These are phyloP conservation scores for Penicillium chermesinum DNA, from an alignment of 495 filamentous ascomycete genomes.

Conservation along the genomic window DNA sequence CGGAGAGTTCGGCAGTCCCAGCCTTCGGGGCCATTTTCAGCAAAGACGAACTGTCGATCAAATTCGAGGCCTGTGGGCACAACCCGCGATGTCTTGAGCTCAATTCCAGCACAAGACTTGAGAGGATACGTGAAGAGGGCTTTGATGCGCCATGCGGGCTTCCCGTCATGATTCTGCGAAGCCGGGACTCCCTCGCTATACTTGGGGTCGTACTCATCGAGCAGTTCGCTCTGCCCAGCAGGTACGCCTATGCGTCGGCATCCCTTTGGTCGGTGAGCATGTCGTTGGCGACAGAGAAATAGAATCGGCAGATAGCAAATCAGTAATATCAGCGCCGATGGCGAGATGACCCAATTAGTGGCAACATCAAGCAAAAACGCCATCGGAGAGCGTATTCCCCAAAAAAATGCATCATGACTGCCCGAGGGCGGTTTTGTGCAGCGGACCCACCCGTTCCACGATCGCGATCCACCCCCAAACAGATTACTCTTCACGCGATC, in stretches of 20 bases:
- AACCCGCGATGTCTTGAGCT: slow-evolving; percentile 62
- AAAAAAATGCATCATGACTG: neutral
- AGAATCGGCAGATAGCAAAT: slow-evolving; percentile 2
- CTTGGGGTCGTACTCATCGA: slow-evolving; percentile 35
- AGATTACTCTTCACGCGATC: neutral
- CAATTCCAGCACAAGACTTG: slow-evolving; percentile 80
- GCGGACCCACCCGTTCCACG: neutral
- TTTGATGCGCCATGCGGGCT: slow-evolving; percentile 56
- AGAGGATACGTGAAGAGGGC: slow-evolving; percentile 83
- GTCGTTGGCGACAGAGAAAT: neutral
- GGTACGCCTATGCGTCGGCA: slow-evolving; percentile 35
- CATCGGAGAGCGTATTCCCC: neutral
- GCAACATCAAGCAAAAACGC: neutral
- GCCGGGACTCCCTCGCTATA: slow-evolving; percentile 25
- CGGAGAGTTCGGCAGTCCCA: slow-evolving; percentile 74
- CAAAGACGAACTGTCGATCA: slow-evolving; percentile 83
- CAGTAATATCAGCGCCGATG: neutral
- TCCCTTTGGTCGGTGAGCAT: slow-evolving; percentile 12
- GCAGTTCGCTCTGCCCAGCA: slow-evolving; percentile 26
- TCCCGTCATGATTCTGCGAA: slow-evolving; percentile 11
- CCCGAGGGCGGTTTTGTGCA: neutral
- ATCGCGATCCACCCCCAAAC: neutral
- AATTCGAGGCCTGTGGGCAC: slow-evolving; percentile 69
- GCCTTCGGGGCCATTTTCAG: slow-evolving; percentile 43
- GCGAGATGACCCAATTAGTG: neutral